phyloP scores from a whole-genome alignment of 768 basidiomycete species.

The Kwoniella mangroviensis region DNA sequence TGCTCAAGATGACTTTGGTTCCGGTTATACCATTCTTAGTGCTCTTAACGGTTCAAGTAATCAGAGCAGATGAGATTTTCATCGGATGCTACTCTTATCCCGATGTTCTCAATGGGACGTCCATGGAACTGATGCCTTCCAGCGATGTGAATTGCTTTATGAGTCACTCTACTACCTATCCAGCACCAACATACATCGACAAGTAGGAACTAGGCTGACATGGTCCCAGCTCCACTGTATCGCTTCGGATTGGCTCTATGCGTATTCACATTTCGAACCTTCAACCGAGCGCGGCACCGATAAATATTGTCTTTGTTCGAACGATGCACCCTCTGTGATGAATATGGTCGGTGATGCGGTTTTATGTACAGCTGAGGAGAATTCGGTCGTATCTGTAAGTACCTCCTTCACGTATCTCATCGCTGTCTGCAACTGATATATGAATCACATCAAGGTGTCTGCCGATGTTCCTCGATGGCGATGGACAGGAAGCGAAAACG shows the following conservation, averaged over 20 bases:
- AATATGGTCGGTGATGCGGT: not conserved
- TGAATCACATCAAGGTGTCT: not conserved
- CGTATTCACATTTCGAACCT: not conserved
- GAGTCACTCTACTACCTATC: not conserved
- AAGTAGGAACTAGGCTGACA: no score
- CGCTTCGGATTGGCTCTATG: not conserved
- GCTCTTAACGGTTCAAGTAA: not conserved
- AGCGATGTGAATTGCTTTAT: not conserved
- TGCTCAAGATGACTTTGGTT: not conserved
- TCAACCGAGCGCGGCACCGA: not conserved
- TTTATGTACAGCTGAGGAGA: not conserved
- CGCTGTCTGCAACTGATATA: no score
- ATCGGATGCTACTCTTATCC: constrained; percentile 2
- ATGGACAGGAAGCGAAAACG: not conserved
- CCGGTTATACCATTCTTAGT: not conserved
- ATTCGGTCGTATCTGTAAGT: not conserved
- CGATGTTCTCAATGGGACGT: not conserved
- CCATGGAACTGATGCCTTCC: not conserved
- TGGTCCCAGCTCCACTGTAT: not conserved
- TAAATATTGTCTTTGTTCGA: not conserved
- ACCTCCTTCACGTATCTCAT: not conserved
- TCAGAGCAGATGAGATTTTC: not conserved
- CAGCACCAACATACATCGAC: no score
- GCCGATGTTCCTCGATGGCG: constrained; percentile 1
- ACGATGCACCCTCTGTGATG: not conserved